Percentiles rank a stretch among this genome's conserved stretches.
Conservation (phyloP, 495 filamentous ascomycete species). For the Aspergillus hancockii region DNA sequence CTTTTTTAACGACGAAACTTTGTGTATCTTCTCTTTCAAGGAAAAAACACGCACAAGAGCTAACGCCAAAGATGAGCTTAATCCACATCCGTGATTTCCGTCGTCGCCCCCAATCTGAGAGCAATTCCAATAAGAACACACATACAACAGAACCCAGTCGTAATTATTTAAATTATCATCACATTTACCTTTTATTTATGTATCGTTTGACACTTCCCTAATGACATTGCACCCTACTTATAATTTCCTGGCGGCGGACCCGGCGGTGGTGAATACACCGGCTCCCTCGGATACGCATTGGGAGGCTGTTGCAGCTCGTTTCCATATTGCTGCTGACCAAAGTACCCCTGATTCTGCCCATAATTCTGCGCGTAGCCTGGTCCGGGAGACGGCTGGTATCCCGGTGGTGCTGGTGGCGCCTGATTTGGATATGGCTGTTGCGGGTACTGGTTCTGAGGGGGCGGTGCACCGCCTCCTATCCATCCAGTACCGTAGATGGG, state of each 20-base stretch:
- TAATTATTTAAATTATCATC: no score
- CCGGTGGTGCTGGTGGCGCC: neutral
- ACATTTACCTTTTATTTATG: no score
- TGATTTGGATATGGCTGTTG: constrained; percentile 1
- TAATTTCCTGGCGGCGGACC: neutral
- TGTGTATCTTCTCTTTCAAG: no score
- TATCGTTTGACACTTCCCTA: no score
- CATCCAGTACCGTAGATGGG: neutral
- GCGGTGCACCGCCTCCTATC: neutral
- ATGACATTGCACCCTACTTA: neutral
- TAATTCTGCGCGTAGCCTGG: neutral
- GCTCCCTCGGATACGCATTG: neutral
- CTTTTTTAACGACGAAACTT: no score
- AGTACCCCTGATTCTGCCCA: neutral
- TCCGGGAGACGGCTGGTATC: neutral
- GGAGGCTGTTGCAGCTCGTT: neutral
- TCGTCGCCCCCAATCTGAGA: no score
- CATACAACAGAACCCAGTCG: no score
- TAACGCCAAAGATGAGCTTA: no score
- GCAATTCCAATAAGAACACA: no score
- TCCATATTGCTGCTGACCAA: neutral
- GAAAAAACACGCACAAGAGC: no score
- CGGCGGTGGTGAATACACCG: neutral
- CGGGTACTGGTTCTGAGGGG: neutral
- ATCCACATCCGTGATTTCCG: no score